phyloP scores from a whole-genome alignment of 495 filamentous ascomycete genomes.

The Aspergillus haitiensis region DNA sequence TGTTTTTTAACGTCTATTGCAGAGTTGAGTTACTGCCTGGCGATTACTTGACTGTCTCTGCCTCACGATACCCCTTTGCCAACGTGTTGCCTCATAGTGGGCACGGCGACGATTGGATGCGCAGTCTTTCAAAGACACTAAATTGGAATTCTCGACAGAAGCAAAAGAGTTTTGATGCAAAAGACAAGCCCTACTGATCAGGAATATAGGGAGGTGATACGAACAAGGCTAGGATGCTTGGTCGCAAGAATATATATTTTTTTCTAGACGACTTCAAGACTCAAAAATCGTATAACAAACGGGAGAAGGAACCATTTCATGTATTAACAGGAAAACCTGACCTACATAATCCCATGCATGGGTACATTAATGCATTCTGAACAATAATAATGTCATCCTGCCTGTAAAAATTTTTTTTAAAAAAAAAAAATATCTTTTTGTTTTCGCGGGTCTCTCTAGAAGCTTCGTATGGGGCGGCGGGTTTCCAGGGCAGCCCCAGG shows the following conservation, averaged over 20 bases:
- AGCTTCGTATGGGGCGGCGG: constrained; percentile 30
- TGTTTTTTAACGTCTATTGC: constrained; percentile 15
- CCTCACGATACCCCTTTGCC: constrained; percentile 89
- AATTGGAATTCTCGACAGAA: constrained; percentile 87
- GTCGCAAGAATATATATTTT: too few relatives aligned
- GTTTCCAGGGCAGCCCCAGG: constrained; percentile 40
- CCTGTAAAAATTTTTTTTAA: not conserved
- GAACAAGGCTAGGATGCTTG: too few relatives aligned
- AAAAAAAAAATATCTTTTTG: not conserved
- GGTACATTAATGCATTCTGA: not conserved
- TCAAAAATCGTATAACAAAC: not conserved
- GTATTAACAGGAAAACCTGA: not conserved
- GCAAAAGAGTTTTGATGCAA: constrained; percentile 54
- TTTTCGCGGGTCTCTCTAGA: constrained; percentile 27
- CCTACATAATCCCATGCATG: too few relatives aligned
- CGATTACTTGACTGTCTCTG: constrained; percentile 94
- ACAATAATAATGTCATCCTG: not conserved
- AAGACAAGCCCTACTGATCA: too few relatives aligned
- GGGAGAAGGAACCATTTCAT: not conserved
- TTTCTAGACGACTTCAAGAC: too few relatives aligned
- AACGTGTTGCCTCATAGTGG: constrained; percentile 75
- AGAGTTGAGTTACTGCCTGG: constrained; percentile 81
- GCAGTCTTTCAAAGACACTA: constrained; percentile 83
- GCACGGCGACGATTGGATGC: constrained; percentile 87
- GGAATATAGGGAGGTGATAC: too few relatives aligned